Percentiles rank a stretch among this genome's conserved stretches.
These are phyloP conservation scores for Hymenotorrendiella dingleyae DNA, from an alignment of 2,329 filamentous ascomycete species.

Conservation along the genomic window DNA sequence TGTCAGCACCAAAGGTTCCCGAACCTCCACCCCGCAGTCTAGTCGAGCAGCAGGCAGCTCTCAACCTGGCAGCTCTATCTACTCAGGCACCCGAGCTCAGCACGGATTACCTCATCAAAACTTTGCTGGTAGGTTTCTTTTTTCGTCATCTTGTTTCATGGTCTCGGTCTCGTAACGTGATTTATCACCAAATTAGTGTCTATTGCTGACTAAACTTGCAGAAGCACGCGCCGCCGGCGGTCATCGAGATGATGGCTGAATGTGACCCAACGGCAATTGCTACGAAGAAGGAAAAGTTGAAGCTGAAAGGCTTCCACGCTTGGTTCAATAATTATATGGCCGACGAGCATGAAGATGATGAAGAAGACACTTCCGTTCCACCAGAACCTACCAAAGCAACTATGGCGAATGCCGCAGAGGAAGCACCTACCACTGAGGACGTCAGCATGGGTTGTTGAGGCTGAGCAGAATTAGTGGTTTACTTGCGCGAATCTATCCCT, in stretches of 20 bases:
- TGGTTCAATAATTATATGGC: background rate
- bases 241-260: conserved; percentile 33
- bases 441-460: no score
- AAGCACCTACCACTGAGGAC: no score
- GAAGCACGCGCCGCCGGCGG: conserved; percentile 37
- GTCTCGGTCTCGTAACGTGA: conserved; percentile 22
- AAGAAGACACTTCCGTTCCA: no score
- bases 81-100: conserved; percentile 42
- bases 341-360: background rate
- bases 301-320: conserved; percentile 6
- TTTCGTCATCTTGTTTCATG: conserved; percentile 5
- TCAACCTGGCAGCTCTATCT: conserved; percentile 55
- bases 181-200: conserved; percentile 18
- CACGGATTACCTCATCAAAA: conserved; percentile 45
- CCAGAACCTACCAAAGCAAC: no score
- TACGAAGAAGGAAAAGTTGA: conserved; percentile 8
- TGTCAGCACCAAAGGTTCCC: conserved; percentile 13
- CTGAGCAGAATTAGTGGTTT: no score
- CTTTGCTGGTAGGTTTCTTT: conserved; percentile 53
- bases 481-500: no score
- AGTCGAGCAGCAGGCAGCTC: conserved; percentile 59
- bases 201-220: conserved; percentile 24
- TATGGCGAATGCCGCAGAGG: no score
- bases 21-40: conserved; percentile 29
- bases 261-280: conserved; percentile 18